phyloP scores from a whole-genome alignment of 2,329 filamentous ascomycete genomes.

The Aspergillus ochraceoroseus region DNA sequence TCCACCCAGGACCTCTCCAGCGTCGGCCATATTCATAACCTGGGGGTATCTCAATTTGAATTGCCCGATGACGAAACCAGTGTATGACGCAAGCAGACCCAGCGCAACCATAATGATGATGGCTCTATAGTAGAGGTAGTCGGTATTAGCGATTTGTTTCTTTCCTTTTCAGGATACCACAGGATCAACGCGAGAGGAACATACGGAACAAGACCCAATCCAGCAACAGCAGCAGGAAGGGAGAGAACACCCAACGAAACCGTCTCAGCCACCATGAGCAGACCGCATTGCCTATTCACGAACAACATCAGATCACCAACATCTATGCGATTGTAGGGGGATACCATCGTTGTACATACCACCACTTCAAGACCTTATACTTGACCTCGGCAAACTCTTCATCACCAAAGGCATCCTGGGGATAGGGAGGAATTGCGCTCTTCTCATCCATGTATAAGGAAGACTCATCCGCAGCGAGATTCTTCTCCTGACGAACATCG shows the following conservation, averaged over 20 bases:
- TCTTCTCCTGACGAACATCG: constrained; percentile 15
- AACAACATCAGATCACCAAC: too few species aligned
- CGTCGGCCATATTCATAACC: constrained; percentile 64
- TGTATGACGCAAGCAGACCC: constrained; percentile 56
- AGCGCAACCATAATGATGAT: constrained; percentile 52
- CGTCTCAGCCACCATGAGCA: constrained; percentile 57
- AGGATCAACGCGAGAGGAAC: too few species aligned
- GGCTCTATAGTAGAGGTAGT: constrained; percentile 32
- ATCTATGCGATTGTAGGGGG: too few species aligned
- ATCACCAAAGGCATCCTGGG: constrained; percentile 40
- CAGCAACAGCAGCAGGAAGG: constrained; percentile 50
- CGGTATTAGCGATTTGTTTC: neutral
- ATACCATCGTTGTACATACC: too few species aligned
- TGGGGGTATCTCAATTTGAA: constrained; percentile 55
- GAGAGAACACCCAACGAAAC: constrained; percentile 55
- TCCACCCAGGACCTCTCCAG: constrained; percentile 59
- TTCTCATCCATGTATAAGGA: constrained; percentile 21
- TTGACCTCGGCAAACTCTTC: constrained; percentile 45
- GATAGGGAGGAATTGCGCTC: constrained; percentile 20
- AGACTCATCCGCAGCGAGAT: constrained; percentile 7
- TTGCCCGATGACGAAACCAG: constrained; percentile 57
- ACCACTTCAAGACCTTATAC: constrained; percentile 51
- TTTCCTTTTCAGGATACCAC: too few species aligned
- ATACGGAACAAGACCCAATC: constrained; percentile 51
- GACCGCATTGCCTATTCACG: constrained; percentile 43